Evolutionary conservation across 371 early-diverging fungal genomes (phyloP), one percentile per base, ranked within the genome.

Genomic region (Apophysomyces variabilis): DNA sequence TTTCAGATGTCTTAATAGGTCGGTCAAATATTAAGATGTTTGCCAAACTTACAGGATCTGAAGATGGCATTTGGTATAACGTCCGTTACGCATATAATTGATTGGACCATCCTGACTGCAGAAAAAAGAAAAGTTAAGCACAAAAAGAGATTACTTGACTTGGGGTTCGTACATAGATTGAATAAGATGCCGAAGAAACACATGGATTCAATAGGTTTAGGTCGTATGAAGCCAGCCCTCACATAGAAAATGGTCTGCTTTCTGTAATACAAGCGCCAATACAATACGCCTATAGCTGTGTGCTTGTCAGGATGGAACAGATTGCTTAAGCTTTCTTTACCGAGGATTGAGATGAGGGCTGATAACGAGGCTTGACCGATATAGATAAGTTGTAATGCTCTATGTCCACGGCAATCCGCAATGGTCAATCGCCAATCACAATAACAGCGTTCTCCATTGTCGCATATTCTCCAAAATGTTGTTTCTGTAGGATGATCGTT

Each of bases 61-160:
- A 50, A 50, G n/a, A 50, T 11, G 4, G 37, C 9, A 36, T 38
- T 26, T n/a, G 54, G 45, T 11, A 61, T 2, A 26, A 41, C 35
- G 18, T 35, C 46, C 7, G 50, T 61, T 35, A 56, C 47, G 7
- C 73, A 36, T 1, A 80, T 57, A 12, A 70, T 50, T 7, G 73
- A 45, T 41, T 74, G 73, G 3, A 78, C 47, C 60, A 71, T 68
- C 44, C 78, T 70, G 18, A 76, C 82, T 81, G 62, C 32, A 38
- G 45, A 47, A 26, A 26, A 3, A 26, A 26, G 8, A 9, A n/a
- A 50, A 50, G 21, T 5, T 50, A 50, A 50, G 54, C 11, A n/a
- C 8, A 21, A 36, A 63, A 16, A 21, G 16, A 3, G 9, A 18
- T 26, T 26, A 8, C 12, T 13, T 41, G 4, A 12, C 16, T 14